Conservation (phyloP, 495 filamentous ascomycete species). For the Podospora australis region DNA sequence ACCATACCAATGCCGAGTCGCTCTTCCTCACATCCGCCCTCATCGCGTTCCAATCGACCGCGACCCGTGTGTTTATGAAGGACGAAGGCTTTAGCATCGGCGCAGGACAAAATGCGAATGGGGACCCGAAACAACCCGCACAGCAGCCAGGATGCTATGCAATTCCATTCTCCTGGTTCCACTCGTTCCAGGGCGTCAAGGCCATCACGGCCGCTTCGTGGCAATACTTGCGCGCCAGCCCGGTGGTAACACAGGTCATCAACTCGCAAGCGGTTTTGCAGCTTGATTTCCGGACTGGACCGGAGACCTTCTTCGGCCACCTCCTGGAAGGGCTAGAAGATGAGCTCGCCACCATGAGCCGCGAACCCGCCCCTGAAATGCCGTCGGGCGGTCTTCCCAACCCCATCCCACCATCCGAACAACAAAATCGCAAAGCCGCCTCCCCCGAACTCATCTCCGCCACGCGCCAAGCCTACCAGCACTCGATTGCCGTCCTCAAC, state of each 20-base stretch:
- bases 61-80: slow-evolving; percentile 46
- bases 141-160: slow-evolving; percentile 30
- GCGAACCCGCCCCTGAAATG: slow-evolving; percentile 5
- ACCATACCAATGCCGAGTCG: slow-evolving; percentile 46
- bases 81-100: slow-evolving; percentile 27
- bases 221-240: slow-evolving; percentile 46
- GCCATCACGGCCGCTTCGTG: slow-evolving; percentile 45
- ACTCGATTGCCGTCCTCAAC: slow-evolving; percentile 49
- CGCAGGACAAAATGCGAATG: background rate
- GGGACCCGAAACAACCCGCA: slow-evolving; percentile 1
- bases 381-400: background rate
- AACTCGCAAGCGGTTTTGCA: slow-evolving; percentile 47
- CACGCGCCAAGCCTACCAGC: slow-evolving; percentile 47
- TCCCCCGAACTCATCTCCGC: slow-evolving; percentile 18
- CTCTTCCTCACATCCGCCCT: slow-evolving; percentile 49
- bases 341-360: slow-evolving; percentile 32
- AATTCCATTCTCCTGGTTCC: slow-evolving; percentile 50
- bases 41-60: slow-evolving; percentile 53
- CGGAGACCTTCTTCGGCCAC: slow-evolving; percentile 45
- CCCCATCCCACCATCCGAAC: background rate
- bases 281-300: slow-evolving; percentile 36
- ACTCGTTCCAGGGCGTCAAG: slow-evolving; percentile 55
- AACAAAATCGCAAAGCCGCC: too few relatives aligned
- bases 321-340: slow-evolving; percentile 45
- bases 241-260: slow-evolving; percentile 47